These are phyloP conservation scores for Elsinoe ampelina DNA, from an alignment of 2,329 filamentous ascomycete species.

Conservation along the genomic window DNA sequence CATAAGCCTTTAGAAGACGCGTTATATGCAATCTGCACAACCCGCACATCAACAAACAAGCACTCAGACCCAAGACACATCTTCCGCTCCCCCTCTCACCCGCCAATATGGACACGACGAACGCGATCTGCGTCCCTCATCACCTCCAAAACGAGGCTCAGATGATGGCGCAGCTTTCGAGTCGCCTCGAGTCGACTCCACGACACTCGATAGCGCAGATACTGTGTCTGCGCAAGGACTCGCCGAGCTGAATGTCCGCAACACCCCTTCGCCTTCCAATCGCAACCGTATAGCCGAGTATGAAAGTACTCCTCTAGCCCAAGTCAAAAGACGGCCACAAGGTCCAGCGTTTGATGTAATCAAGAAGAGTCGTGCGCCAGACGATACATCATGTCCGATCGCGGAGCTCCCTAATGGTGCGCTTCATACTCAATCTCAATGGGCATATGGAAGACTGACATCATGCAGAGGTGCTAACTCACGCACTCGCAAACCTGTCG, in stretches of 20 bases:
- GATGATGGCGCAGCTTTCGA: neutral
- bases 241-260: neutral
- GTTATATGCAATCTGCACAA: conserved; percentile 12
- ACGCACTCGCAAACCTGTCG: conserved; percentile 81
- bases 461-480: conserved; percentile 72
- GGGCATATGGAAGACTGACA: conserved; percentile 15
- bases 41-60: neutral
- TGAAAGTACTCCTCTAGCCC: conserved; percentile 38
- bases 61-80: neutral
- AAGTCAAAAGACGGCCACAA: conserved; percentile 31
- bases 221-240: neutral
- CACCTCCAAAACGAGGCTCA: neutral
- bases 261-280: conserved; percentile 31
- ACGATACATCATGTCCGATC: conserved; percentile 40
- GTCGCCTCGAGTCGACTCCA: neutral
- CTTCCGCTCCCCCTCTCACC: neutral
- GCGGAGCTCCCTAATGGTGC: conserved; percentile 72
- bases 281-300: conserved; percentile 46
- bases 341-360: conserved; percentile 45
- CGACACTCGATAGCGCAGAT: neutral
- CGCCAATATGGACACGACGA: conserved; percentile 4
- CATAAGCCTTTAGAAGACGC: neutral
- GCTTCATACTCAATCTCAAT: conserved; percentile 19
- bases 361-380: conserved; percentile 36
- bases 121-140: neutral